Base-by-base conservation (phyloP, 768 basidiomycete genomes). In the Rhodocollybia butyracea region DNA sequence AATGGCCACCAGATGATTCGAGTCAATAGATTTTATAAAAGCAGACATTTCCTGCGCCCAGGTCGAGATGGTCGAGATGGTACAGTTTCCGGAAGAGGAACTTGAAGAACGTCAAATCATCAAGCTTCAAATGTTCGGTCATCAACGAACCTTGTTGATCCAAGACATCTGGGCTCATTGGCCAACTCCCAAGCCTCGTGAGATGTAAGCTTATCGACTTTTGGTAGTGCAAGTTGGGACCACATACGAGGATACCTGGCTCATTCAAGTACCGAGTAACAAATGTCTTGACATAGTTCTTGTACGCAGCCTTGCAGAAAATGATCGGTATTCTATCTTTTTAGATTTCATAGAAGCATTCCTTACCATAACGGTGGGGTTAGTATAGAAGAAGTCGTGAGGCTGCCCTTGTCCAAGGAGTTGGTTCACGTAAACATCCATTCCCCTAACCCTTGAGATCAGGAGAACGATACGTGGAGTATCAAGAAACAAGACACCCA, bases 371-470 rank as follows among this genome's bases (percentile, higher is more conserved):
- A 84, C 73, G 8, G 63, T 64, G 3, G 77, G 59, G 63, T 84
- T 74, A 21, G 83, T 84, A 68, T 85, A 86, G 73, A 86, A 85
- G n/a, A 73, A 65, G 62, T 85, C 83, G 60, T 84, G 78, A 53
- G 74, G 63, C 55, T 69, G 54, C 30, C 71, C 65, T 13, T 73
- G 65, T 31, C 69, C 69, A 3, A 76, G 58, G 34, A 86, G 74
- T 61, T 85, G 83, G 19, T 72, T 72, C 45, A 84, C 79, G 61
- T 87, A 86, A 24, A 85, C 81, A 57, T 87, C 84, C 83, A 87
- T 85, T 34, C 84, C 85, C n/a, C n/a, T n/a, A n/a, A 26, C 83
- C 84, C 57, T 34, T 21, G 21, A 22, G 21, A 19, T n/a, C 6
- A 34, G 5, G 17, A 21, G 11, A 48, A 21, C 5, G 32, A 19